Evolutionary conservation across 805 yeast species (phyloP).

Genomic region (Wickerhamomyces rabaulensis): DNA sequence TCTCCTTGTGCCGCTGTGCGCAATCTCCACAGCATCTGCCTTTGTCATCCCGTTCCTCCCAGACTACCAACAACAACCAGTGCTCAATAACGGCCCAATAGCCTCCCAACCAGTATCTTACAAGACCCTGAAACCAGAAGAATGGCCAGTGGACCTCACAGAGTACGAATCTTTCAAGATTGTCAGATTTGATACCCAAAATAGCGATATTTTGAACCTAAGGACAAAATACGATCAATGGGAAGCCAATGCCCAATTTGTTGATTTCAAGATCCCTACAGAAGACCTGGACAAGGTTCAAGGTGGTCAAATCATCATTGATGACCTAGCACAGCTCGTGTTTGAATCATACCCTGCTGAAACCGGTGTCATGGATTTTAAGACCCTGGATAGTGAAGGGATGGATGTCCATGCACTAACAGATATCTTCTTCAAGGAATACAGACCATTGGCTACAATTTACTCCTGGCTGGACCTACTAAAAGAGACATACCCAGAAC

Average conservation of each 20-base stretch:
- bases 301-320: conserved; percentile 39
- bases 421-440: conserved; percentile 66
- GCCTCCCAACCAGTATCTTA: not conserved
- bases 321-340: conserved; percentile 52
- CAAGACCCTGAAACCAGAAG: not conserved
- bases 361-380: not conserved
- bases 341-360: conserved; percentile 46
- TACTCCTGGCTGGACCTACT: conserved; percentile 67
- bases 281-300: conserved; percentile 13
- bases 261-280: conserved; percentile 36
- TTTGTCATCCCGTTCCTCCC: not conserved
- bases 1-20: not conserved
- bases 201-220: conserved; percentile 4
- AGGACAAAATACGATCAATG: conserved; percentile 34
- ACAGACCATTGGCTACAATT: conserved; percentile 62
- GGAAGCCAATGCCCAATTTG: conserved; percentile 41
- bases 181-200: conserved; percentile 12
- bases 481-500: conserved; percentile 54
- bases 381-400: conserved; percentile 1
- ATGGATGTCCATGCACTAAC: conserved; percentile 17
- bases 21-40: not conserved
- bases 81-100: not conserved
- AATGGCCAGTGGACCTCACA: conserved; percentile 18
- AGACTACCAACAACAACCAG: not conserved
- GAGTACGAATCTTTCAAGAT: conserved; percentile 18